Base-by-base conservation (phyloP, 371 early-diverging fungal species). In the Haplosporangium sp. region DNA sequence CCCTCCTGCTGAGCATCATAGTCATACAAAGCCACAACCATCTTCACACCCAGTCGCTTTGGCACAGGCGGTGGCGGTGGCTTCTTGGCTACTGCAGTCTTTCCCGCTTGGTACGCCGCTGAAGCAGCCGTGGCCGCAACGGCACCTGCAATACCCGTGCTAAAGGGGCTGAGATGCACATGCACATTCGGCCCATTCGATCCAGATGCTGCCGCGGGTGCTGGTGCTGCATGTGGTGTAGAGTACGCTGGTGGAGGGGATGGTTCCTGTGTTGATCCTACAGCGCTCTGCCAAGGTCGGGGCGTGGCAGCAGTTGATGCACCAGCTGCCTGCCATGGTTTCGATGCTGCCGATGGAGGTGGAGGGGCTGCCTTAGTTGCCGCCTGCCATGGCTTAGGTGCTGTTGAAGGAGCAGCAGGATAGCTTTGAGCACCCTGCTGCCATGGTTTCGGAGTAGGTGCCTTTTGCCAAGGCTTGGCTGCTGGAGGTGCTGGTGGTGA, bases 1-100 rank as follows among this genome's bases (percentile, higher is more conserved):
- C 91, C 92, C 5, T 85, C 87, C 23, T 90, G 85, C 69, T 89
- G 90, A 12, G 91, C 92, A 38, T 84, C 84, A 67, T 89, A 94
- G 62, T 94, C 93, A 60, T 93, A 94, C 37, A 93, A 67, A 2
- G 94, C 94, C 18, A 84, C 73, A 11, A 86, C 87, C 75, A 85
- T 85, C 36, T 75, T 80, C 14, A 63, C 70, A 6, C 52, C 63
- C 55, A 67, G 45, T 47, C 80, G 56, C 52, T 53, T 82, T 14
- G 75, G 66, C 23, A 60, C 64, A 0, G 80, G 74, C 23, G 82
- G 82, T 21, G 82, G 83, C 18, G 70, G 82, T 4, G 74, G 74
- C 54, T 59, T 73, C 61, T 75, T 74, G 7, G 59, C 61, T 9
- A 51, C 53, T 8, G 45, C 1, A 0, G 67, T 37, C 67, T 62